Percentiles rank a stretch among this genome's conserved stretches.
phyloP scores from a whole-genome alignment of 2,329 filamentous ascomycete species.

The Catunica adiposa region DNA sequence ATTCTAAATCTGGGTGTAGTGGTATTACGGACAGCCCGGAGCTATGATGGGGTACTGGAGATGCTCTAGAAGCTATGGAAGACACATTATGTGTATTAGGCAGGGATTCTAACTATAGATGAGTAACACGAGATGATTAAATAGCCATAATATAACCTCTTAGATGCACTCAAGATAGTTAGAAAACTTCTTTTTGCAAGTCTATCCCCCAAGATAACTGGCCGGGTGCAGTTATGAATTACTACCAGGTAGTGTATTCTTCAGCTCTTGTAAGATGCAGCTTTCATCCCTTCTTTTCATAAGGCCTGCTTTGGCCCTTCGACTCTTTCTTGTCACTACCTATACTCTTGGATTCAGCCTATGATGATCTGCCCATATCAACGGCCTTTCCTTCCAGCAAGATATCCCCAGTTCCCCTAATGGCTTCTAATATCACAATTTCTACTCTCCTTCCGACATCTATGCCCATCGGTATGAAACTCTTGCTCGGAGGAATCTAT shows the following conservation, averaged over 20 bases:
- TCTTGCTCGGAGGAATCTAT: constrained; percentile 15
- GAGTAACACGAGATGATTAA: too few species aligned
- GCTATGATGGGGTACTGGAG: too few species aligned
- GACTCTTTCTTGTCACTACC: background rate
- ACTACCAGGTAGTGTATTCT: background rate
- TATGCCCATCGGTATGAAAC: constrained; percentile 16
- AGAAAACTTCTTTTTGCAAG: background rate
- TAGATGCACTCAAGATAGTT: background rate
- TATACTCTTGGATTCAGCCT: constrained; percentile 15
- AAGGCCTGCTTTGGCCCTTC: background rate
- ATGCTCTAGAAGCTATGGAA: too few species aligned
- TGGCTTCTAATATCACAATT: constrained; percentile 16
- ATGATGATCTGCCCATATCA: constrained; percentile 14
- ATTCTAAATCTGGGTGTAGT: too few species aligned
- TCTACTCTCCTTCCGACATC: constrained; percentile 15
- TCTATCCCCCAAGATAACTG: background rate
- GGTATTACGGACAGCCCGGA: too few species aligned
- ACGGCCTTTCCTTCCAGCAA: constrained; percentile 17
- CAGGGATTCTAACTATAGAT: too few species aligned
- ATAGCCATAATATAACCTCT: too few species aligned
- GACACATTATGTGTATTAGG: too few species aligned
- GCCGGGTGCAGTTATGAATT: background rate
- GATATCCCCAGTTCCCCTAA: constrained; percentile 16
- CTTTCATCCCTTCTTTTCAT: constrained; percentile 1
- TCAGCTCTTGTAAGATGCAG: constrained; percentile 4